A percentile compares a stretch with the other conserved stretches of the same genome.
These are phyloP conservation scores for Rosa lucieae DNA, from an alignment of 306 rosid genomes.

Conservation along the genomic window DNA sequence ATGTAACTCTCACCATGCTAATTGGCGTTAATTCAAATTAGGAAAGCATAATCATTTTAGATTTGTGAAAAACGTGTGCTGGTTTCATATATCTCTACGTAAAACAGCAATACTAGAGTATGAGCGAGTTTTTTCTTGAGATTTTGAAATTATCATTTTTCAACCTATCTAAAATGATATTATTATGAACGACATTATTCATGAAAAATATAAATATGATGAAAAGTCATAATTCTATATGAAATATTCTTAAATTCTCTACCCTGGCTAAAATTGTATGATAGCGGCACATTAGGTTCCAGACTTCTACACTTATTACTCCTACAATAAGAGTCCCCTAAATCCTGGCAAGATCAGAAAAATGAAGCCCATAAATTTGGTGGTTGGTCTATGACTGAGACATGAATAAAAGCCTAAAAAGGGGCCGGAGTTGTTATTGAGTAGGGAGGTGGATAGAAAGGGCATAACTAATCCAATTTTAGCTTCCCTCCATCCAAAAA, in stretches of 20 bases:
- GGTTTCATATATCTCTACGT: background rate
- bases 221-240: no score
- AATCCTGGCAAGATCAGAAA: background rate
- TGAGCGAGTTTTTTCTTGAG: no score
- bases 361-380: background rate
- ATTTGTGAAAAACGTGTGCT: background rate
- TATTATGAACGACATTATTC: no score
- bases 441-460: background rate
- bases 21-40: background rate
- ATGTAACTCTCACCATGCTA: background rate
- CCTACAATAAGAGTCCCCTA: background rate
- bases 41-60: background rate
- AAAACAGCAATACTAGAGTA: no score
- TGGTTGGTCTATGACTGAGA: background rate
- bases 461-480: background rate
- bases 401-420: background rate
- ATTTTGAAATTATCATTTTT: no score
- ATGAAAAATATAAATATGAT: no score
- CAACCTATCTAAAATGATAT: background rate
- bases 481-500: background rate
- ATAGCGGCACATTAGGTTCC: no score
- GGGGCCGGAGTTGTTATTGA: background rate
- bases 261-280: background rate
- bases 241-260: no score
- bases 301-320: no score